These are phyloP conservation scores for Boletus fagicola DNA, from an alignment of 768 basidiomycete species.

Conservation along the genomic window DNA sequence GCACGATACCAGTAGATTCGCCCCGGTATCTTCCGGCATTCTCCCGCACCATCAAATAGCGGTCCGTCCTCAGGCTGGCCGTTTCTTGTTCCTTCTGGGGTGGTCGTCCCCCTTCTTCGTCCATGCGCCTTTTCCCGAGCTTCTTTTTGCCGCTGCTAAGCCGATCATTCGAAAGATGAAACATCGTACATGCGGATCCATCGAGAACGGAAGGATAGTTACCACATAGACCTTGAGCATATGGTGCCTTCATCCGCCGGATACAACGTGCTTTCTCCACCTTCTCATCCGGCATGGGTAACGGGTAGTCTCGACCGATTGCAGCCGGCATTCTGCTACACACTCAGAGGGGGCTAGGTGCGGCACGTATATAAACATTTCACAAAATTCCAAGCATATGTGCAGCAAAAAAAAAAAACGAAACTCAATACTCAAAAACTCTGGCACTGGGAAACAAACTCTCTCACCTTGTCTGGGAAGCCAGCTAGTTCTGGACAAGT, in stretches of 20 bases:
- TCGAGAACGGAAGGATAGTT: constrained; percentile 12
- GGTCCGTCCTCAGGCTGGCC: background rate
- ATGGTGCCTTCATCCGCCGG: constrained; percentile 9
- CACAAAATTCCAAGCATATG: background rate
- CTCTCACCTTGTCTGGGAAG: constrained; percentile 30
- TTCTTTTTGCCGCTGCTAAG: constrained; percentile 23
- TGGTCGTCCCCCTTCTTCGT: constrained; percentile 11
- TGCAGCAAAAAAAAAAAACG: background rate
- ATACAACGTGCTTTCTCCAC: constrained; percentile 15
- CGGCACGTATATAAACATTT: constrained; percentile 1
- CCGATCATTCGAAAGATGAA: constrained; percentile 25
- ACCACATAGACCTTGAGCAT: constrained; percentile 18
- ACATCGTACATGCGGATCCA: constrained; percentile 29
- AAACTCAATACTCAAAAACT: constrained; percentile 24
- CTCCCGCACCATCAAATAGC: constrained; percentile 14
- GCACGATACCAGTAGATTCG: background rate
- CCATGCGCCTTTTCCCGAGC: constrained; percentile 19
- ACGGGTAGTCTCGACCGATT: constrained; percentile 5
- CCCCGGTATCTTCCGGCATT: constrained; percentile 23
- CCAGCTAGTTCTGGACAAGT: constrained; percentile 9
- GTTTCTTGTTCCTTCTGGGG: constrained; percentile 15
- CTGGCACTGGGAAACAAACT: constrained; percentile 9
- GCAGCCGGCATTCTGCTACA: constrained; percentile 5
- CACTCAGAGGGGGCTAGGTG: background rate
- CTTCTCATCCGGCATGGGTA: constrained; percentile 15